Evolutionary conservation across 1,139 yeast species (phyloP).

Genomic region (Blastobotrys elegans): DNA sequence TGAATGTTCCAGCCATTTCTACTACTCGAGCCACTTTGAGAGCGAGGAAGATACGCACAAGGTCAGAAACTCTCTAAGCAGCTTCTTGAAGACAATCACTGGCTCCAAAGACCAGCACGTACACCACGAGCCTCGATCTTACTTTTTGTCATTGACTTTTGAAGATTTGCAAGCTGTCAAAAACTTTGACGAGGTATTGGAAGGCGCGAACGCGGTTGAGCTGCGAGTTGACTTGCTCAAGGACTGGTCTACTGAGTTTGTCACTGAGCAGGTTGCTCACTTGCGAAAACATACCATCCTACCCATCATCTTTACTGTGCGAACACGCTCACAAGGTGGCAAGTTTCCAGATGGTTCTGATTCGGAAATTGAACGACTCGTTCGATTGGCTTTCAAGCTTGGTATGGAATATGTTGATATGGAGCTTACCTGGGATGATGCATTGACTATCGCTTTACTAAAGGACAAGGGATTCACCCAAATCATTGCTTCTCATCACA

Average conservation of each 20-base stretch:
- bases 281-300: constrained; percentile 59
- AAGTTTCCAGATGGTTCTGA: constrained; percentile 55
- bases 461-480: constrained; percentile 55
- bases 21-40: constrained; percentile 71
- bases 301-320: constrained; percentile 78
- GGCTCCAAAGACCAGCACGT: constrained; percentile 48
- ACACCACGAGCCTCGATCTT: constrained; percentile 44
- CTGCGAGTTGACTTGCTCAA: constrained; percentile 70
- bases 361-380: constrained; percentile 47
- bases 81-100: constrained; percentile 57
- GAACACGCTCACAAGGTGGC: constrained; percentile 82
- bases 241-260: constrained; percentile 41
- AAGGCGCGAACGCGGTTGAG: constrained; percentile 78
- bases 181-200: constrained; percentile 47
- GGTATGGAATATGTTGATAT: constrained; percentile 49
- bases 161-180: constrained; percentile 39
- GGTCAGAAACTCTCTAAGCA: constrained; percentile 55
- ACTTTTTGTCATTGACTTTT: constrained; percentile 69
- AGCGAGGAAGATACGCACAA: constrained; percentile 50
- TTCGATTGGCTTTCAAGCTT: constrained; percentile 60
- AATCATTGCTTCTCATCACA: constrained; percentile 80
- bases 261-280: constrained; percentile 68
- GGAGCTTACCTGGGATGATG: constrained; percentile 45
- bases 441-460: constrained; percentile 40
- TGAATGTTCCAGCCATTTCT: constrained; percentile 73